Base-by-base conservation (phyloP, 2,329 filamentous ascomycete genomes). In the Fusarium torulosum region DNA sequence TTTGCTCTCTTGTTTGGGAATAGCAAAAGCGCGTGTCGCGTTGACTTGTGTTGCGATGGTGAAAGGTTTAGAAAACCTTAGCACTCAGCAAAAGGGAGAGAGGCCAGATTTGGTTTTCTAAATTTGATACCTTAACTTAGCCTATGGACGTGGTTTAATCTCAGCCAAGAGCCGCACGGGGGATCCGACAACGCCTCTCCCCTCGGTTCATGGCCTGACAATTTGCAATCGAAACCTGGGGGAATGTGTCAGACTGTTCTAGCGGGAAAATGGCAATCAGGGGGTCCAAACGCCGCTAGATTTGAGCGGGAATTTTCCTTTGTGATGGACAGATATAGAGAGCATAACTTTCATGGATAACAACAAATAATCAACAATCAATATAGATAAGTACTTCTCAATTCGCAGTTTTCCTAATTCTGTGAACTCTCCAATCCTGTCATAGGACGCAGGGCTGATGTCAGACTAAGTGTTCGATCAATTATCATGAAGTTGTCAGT, bases 61-160 rank as follows among this genome's bases (percentile, higher is more conserved):
- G 45, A 38, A 53, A 61, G 43, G 49, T 54, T 29, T 17, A 65
- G 27, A 49, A 47, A 41, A n/a, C 37, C 29, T 43, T 9, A 52
- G 55, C 23, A 14, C 10, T 43, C 29, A 33, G 6, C 11, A 23
- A 44, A 37, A 52, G 37, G 35, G 46, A 53, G 45, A 61, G 41
- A 69, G 66, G 66, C 66, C 66, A 69, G 66, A 69, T 69, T 55
- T 69, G 64, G 58, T 45, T 63, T 66, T 69, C 62, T 54, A 62
- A 69, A 66, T 62, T 69, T 63, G 57, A 54, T 55, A 51, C 17
- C 35, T 37, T 54, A 40, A 35, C 40, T 20, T 44, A 27, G 42
- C 35, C 45, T 47, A 50, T 38, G 65, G 60, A 54, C 40, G 54
- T 67, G 43, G 44, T 35, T 53, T 66, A 69, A 63, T 67, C 41